These are phyloP conservation scores for Cynara cardunculus DNA, from an alignment of 129 eudicot species.

Conservation along the genomic window DNA sequence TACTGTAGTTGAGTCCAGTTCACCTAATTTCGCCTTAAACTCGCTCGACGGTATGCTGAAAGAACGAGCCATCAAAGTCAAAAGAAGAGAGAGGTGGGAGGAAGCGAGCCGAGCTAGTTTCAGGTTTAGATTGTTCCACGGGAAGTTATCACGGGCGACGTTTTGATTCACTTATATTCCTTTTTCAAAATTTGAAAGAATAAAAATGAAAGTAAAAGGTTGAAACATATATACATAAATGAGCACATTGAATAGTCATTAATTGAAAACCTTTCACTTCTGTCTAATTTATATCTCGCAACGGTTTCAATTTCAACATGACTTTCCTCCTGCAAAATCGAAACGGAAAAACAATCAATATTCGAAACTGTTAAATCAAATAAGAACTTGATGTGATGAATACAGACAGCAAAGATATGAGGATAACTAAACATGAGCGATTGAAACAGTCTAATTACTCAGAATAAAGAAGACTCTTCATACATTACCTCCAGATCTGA, in stretches of 20 bases:
- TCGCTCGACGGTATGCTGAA: slow-evolving; percentile 37
- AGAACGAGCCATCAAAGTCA: background rate
- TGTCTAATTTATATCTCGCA: slow-evolving; percentile 24
- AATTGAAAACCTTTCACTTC: slow-evolving; percentile 39
- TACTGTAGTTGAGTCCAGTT: slow-evolving; percentile 38
- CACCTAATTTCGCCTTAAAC: slow-evolving; percentile 31
- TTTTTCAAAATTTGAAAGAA: slow-evolving; percentile 13
- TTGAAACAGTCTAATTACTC: background rate
- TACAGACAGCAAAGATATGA: background rate
- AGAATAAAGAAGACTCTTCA: background rate
- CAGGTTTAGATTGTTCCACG: background rate
- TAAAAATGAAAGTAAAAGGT: slow-evolving; percentile 16
- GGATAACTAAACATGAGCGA: no score
- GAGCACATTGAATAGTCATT: slow-evolving; percentile 15
- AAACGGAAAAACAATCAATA: slow-evolving; percentile 13
- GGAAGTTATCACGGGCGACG: background rate
- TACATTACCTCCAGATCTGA: slow-evolving; percentile 67
- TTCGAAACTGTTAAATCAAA: background rate
- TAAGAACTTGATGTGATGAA: background rate
- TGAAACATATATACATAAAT: background rate
- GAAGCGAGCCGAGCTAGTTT: background rate
- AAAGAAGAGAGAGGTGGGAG: background rate
- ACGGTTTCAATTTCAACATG: slow-evolving; percentile 23
- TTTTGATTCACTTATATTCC: slow-evolving; percentile 11
- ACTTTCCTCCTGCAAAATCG: slow-evolving; percentile 28